phyloP scores from a whole-genome alignment of 306 rosid species.

The Prunus mira region DNA sequence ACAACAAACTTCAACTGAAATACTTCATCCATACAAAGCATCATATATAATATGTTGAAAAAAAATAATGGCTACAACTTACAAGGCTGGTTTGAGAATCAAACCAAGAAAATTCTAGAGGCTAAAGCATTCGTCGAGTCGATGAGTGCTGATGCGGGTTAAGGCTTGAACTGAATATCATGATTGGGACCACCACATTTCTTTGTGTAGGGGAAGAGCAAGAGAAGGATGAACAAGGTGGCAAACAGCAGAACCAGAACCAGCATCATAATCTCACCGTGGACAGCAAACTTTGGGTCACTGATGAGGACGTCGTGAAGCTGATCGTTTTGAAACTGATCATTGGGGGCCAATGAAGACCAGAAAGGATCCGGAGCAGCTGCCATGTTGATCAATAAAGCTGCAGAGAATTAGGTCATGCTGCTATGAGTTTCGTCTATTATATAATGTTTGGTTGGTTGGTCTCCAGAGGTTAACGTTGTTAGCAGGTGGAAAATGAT shows the following conservation, averaged over 20 bases:
- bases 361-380: not conserved
- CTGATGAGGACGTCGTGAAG: not conserved
- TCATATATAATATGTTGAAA: no score
- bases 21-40: no score
- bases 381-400: constrained; percentile 21
- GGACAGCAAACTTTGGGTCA: constrained; percentile 34
- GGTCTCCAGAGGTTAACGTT: not conserved
- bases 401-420: not conserved
- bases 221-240: constrained; percentile 19
- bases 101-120: not conserved
- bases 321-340: constrained; percentile 2
- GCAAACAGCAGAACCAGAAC: constrained; percentile 31
- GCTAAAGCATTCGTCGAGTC: not conserved
- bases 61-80: no score
- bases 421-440: not conserved
- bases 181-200: not conserved
- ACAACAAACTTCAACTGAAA: no score
- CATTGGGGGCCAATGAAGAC: constrained; percentile 28
- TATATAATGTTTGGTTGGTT: not conserved
- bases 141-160: not conserved
- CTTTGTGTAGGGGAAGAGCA: constrained; percentile 3
- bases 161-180: not conserved
- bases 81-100: no score
- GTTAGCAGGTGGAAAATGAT: not conserved
- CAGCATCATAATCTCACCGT: constrained; percentile 46